phyloP scores from a whole-genome alignment of 129 eudicot species.

The Helianthus tuberosus region DNA sequence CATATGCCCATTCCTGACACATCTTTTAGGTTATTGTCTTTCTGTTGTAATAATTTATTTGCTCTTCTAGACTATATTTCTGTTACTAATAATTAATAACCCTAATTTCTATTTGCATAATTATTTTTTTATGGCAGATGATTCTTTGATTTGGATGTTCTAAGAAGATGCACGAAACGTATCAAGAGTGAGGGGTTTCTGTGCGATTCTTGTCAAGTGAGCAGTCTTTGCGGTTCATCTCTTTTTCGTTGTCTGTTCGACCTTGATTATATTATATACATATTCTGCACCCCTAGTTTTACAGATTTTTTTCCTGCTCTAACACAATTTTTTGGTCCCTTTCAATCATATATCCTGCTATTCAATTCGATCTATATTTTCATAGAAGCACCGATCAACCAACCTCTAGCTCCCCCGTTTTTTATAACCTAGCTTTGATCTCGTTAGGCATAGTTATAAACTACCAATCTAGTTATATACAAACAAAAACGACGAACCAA shows the following conservation, averaged over 20 bases:
- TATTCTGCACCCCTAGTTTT: constrained; percentile 11
- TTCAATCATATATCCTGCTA: no score
- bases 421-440: not conserved
- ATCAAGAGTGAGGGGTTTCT: constrained; percentile 35
- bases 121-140: constrained; percentile 15
- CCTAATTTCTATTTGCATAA: not conserved
- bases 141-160: not conserved
- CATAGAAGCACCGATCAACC: no score
- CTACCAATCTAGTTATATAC: no score
- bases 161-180: not conserved
- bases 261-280: constrained; percentile 30
- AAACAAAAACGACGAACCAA: no score
- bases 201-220: constrained; percentile 46
- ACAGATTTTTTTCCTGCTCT: no score
- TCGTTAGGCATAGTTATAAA: not conserved
- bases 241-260: constrained; percentile 54
- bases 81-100: not conserved
- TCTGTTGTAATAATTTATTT: not conserved
- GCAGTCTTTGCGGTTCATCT: constrained; percentile 45
- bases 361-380: no score
- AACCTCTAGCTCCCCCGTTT: not conserved
- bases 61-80: not conserved
- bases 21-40: not conserved
- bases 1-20: constrained; percentile 8
- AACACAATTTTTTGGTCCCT: no score